Percentiles rank a stretch among this genome's conserved stretches.
Evolutionary conservation across 2,329 filamentous ascomycete genomes (phyloP).

Genomic region (Pseudogymnoascus sp.): DNA sequence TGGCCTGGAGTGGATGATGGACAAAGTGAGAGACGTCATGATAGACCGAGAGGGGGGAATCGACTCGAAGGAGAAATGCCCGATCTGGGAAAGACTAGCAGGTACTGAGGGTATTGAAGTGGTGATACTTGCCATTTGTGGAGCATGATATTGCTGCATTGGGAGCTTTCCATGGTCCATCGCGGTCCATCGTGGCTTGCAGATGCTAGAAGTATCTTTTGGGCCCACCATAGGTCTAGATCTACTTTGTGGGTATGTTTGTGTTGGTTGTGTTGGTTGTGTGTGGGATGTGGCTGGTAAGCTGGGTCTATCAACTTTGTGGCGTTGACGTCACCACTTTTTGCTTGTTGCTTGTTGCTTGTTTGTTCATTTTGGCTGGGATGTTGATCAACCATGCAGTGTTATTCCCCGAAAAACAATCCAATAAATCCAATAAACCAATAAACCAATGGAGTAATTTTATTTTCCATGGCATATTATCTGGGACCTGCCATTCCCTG

Average conservation of each 20-base stretch:
- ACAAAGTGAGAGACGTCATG: not conserved
- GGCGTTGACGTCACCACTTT: slow-evolving; percentile 5
- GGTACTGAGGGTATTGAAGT: not conserved
- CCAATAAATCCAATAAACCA: not conserved
- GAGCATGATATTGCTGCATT: not conserved
- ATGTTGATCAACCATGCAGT: not conserved
- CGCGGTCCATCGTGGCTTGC: not conserved
- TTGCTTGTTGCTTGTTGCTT: not conserved
- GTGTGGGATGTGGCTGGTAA: not conserved
- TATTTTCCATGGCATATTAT: not conserved
- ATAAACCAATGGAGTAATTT: not conserved
- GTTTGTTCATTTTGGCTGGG: not conserved
- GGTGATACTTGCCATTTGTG: not conserved
- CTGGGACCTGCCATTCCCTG: slow-evolving; percentile 1
- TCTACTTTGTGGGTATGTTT: not conserved
- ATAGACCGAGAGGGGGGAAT: not conserved
- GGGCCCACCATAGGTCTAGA: not conserved
- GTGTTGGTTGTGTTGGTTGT: not conserved
- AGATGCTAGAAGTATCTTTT: not conserved
- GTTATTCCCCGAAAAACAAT: not conserved
- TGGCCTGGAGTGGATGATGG: not conserved
- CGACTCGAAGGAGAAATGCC: not conserved
- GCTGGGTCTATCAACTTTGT: not conserved
- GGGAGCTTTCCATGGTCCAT: not conserved
- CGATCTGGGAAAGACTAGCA: not conserved